Evolutionary conservation across 345 rosid species (phyloP).

Genomic region (Heritiera fomes): DNA sequence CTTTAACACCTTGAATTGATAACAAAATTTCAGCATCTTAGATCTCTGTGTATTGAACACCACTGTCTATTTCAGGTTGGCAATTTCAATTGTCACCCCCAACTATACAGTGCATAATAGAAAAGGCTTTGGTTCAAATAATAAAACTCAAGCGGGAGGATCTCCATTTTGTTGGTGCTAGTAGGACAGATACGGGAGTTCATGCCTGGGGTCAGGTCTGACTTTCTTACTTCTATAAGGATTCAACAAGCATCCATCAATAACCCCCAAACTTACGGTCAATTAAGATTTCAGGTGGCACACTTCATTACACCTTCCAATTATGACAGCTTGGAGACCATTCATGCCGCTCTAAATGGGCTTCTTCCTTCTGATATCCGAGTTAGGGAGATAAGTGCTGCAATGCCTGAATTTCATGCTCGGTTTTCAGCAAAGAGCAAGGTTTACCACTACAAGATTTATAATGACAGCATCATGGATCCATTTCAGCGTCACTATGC

Average conservation of each 20-base stretch:
- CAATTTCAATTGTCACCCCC: constrained; percentile 87
- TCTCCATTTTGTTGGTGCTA: constrained; percentile 76
- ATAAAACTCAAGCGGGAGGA: constrained; percentile 70
- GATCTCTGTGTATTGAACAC: background rate
- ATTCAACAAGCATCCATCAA: constrained; percentile 20
- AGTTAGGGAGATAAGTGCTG: constrained; percentile 80
- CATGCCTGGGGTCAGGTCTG: constrained; percentile 98
- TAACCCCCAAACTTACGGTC: constrained; percentile 24
- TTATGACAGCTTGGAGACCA: constrained; percentile 59
- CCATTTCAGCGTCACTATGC: constrained; percentile 73
- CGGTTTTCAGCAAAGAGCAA: constrained; percentile 76
- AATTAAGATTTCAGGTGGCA: constrained; percentile 64
- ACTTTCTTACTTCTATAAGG: constrained; percentile 24
- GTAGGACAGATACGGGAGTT: constrained; percentile 92
- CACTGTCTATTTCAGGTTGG: constrained; percentile 63
- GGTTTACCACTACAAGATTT: constrained; percentile 79
- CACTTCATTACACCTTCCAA: constrained; percentile 90
- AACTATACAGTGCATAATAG: constrained; percentile 73
- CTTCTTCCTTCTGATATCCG: constrained; percentile 83
- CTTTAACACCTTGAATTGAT: background rate
- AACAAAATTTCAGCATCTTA: background rate
- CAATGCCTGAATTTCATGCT: constrained; percentile 78
- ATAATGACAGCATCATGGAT: constrained; percentile 72
- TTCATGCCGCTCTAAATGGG: constrained; percentile 81
- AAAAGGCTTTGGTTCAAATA: constrained; percentile 61